Percentiles rank a stretch among this genome's conserved stretches.
Evolutionary conservation across 495 filamentous ascomycete genomes (phyloP).

Genomic region (Lophiostoma macrostomum): DNA sequence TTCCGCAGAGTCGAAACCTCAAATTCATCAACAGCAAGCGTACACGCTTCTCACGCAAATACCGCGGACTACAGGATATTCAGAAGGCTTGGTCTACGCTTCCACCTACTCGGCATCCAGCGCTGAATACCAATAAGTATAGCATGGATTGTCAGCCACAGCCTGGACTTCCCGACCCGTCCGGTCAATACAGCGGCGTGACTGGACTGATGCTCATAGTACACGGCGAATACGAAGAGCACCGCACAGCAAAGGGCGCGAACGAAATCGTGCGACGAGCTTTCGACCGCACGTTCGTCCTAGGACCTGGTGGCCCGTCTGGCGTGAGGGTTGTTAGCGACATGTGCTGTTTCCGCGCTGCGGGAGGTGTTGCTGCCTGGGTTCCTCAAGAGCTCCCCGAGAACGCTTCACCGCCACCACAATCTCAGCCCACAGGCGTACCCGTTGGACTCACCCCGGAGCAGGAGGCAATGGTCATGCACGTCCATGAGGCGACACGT

Average conservation of each 20-base stretch:
- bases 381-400: constrained; percentile 44
- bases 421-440: neutral
- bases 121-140: constrained; percentile 62
- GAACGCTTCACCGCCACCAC: neutral
- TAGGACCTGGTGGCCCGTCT: constrained; percentile 67
- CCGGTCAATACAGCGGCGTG: constrained; percentile 64
- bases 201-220: constrained; percentile 76
- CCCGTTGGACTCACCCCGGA: constrained; percentile 13
- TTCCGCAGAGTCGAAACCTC: constrained; percentile 79
- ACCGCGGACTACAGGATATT: constrained; percentile 64
- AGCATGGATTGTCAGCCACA: constrained; percentile 78
- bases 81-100: constrained; percentile 63
- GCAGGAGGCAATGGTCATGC: constrained; percentile 2
- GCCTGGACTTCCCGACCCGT: constrained; percentile 66
- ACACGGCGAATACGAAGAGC: constrained; percentile 80
- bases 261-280: constrained; percentile 56
- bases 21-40: constrained; percentile 59
- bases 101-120: constrained; percentile 73
- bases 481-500: constrained; percentile 7
- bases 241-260: constrained; percentile 51
- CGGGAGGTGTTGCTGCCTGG: constrained; percentile 61
- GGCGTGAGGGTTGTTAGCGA: constrained; percentile 78
- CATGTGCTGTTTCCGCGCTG: constrained; percentile 66
- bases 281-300: constrained; percentile 80
- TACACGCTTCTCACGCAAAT: constrained; percentile 61